Evolutionary conservation across 2,329 filamentous ascomycete species (phyloP).

Genomic region (Thermoascus crustaceus): DNA sequence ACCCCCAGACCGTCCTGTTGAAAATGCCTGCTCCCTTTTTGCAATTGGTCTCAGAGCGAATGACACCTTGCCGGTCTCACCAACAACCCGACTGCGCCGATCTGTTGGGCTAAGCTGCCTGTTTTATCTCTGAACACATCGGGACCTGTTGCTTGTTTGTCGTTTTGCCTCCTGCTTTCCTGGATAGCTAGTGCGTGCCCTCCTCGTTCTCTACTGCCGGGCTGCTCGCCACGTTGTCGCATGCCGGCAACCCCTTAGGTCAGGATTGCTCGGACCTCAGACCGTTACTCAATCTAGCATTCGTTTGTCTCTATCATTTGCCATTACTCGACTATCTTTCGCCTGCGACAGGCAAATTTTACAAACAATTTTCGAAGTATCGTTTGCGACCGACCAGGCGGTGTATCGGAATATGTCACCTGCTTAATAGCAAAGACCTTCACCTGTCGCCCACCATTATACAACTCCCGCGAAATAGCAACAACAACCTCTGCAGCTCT

Average conservation of each 20-base stretch:
- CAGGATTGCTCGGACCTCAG: background rate
- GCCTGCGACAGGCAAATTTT: background rate
- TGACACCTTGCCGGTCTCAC: background rate
- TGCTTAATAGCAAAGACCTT: background rate
- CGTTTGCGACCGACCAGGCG: background rate
- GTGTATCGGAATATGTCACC: background rate
- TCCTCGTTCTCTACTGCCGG: background rate
- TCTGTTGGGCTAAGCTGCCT: slow-evolving; percentile 1
- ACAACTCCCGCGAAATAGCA: too few species aligned
- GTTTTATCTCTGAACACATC: background rate
- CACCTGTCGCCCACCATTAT: too few species aligned
- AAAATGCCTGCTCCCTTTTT: slow-evolving; percentile 1
- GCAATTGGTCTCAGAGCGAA: background rate
- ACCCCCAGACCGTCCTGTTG: background rate
- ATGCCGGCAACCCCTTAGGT: too few species aligned
- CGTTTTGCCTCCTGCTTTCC: slow-evolving; percentile 1
- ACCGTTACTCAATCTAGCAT: background rate
- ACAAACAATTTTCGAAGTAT: background rate
- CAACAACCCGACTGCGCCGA: background rate
- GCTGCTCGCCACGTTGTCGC: background rate
- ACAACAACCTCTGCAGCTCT: too few species aligned
- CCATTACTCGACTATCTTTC: background rate
- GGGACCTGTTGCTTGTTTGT: background rate
- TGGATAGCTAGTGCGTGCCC: background rate
- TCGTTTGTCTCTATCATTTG: background rate